Conservation (phyloP, 177 flowering plant genomes). For the Vitis hybrid region DNA sequence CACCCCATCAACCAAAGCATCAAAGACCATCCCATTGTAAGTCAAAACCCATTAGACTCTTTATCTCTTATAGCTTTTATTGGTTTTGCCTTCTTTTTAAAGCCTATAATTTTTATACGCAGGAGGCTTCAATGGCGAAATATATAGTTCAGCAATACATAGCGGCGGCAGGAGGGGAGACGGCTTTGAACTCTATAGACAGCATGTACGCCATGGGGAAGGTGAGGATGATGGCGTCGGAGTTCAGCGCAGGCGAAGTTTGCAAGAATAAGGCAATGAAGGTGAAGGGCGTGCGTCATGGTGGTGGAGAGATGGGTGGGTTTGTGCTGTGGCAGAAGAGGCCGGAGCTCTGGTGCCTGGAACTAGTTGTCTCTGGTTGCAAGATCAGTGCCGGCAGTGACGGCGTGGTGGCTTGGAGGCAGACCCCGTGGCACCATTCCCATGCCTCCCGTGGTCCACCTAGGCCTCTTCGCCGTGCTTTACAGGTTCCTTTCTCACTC, state of each 20-base stretch:
- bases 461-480: slow-evolving; percentile 78
- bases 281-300: slow-evolving; percentile 27
- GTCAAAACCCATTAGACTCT: slow-evolving; percentile 13
- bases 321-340: slow-evolving; percentile 91
- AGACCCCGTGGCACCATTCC: slow-evolving; percentile 94
- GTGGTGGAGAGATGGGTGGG: slow-evolving; percentile 73
- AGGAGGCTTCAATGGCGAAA: slow-evolving; percentile 89
- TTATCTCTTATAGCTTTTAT: too few species aligned
- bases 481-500: slow-evolving; percentile 55
- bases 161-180: slow-evolving; percentile 84
- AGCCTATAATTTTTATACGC: neutral
- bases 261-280: slow-evolving; percentile 28
- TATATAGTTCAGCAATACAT: slow-evolving; percentile 88
- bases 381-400: slow-evolving; percentile 94
- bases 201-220: slow-evolving; percentile 96
- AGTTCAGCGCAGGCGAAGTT: slow-evolving; percentile 49
- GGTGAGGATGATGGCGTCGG: slow-evolving; percentile 73
- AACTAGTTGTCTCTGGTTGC: slow-evolving; percentile 73
- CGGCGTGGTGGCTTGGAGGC: slow-evolving; percentile 90
- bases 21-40: slow-evolving; percentile 77
- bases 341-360: slow-evolving; percentile 89
- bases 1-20: slow-evolving; percentile 30
- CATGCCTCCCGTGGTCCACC: slow-evolving; percentile 96
- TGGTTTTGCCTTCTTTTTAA: too few species aligned
- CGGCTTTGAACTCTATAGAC: slow-evolving; percentile 48